These are phyloP conservation scores for Leptosphaerulina australis DNA, from an alignment of 2,329 filamentous ascomycete species.

Conservation along the genomic window DNA sequence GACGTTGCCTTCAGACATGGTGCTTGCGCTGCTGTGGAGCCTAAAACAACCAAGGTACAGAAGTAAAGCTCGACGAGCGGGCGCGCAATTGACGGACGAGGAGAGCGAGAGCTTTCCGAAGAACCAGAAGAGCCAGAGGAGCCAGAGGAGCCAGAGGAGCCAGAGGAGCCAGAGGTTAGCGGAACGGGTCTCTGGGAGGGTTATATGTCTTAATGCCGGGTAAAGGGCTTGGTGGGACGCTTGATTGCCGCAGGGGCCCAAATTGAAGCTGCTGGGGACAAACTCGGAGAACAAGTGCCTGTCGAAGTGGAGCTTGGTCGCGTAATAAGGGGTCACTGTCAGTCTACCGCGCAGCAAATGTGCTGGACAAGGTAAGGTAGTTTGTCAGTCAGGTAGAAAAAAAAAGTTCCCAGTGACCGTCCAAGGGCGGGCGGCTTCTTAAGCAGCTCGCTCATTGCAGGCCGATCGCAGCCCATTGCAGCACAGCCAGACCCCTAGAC, in stretches of 20 bases:
- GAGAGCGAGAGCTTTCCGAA: conserved; percentile 5
- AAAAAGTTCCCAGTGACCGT: neutral
- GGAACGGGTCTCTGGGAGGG: conserved; percentile 18
- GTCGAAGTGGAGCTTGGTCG: conserved; percentile 32
- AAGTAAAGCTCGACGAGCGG: conserved; percentile 5
- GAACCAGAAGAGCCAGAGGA: no score
- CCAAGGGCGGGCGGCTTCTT: conserved; percentile 32
- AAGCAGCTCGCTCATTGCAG: conserved; percentile 14
- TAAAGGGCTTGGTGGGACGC: conserved; percentile 45
- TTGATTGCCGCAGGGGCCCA: conserved; percentile 38
- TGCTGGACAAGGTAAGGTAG: conserved; percentile 2
- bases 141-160: no score
- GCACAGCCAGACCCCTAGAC: conserved; percentile 17
- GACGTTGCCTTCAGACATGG: conserved; percentile 55
- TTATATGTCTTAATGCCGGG: conserved; percentile 43
- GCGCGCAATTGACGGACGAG: conserved; percentile 10
- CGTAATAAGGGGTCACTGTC: conserved; percentile 14
- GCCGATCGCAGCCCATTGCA: conserved; percentile 14
- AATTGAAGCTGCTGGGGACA: conserved; percentile 31
- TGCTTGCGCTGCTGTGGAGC: conserved; percentile 15
- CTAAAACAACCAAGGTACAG: neutral
- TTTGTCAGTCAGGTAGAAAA: neutral
- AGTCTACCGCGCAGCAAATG: neutral
- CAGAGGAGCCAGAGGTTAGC: conserved; percentile 14
- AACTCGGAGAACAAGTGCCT: conserved; percentile 36